Evolutionary conservation across 257 asterid species (phyloP), one percentile per base, ranked within the genome.

Genomic region (Salvia miltiorrhiza): DNA sequence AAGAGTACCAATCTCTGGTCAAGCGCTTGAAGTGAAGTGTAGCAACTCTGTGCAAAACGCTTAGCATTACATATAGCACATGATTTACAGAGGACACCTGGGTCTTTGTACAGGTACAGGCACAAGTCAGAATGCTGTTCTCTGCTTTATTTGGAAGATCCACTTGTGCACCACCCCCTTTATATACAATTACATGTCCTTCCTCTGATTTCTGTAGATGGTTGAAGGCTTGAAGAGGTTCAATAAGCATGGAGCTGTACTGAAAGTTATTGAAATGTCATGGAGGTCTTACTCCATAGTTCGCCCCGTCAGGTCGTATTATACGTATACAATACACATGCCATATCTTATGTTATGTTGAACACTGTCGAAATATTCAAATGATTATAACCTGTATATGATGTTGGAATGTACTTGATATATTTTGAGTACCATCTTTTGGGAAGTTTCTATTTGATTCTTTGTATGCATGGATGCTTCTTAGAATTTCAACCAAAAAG

Each of bases 1-100:
- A 56, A 73, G 96, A 90, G 73, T 93, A 86, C 80, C 83, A 59
- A 64, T 79, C 88, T 66, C 95, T 93, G 80, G 70, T 85, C 26
- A 78, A 81, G 63, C 91, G 84, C 43, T 2, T 37, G 43, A 37
- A 26, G 81, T 85, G 71, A 64, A 74, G 59, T 68, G 35, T 75
- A 83, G 78, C 69, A 80, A 73, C 52, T 70, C 87, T 33, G 76
- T 32, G 73, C 69, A 65, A 58, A 78, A 75, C 20, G 71, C 73
- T 63, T 83, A 77, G 83, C 55, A 47, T 49, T 57, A 17, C 26
- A 8, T 5, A 8, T 5, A 14, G 32, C 21, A 56, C 45, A 44
- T 73, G 66, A 41, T 3, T 44, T 17, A 43, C 68, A 8, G 45
- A 44, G 26, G 44, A 47, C 4, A 39, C 24, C 28, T 0, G 60